Conservation (phyloP, 306 rosid species). For the Arachis stenosperma region DNA sequence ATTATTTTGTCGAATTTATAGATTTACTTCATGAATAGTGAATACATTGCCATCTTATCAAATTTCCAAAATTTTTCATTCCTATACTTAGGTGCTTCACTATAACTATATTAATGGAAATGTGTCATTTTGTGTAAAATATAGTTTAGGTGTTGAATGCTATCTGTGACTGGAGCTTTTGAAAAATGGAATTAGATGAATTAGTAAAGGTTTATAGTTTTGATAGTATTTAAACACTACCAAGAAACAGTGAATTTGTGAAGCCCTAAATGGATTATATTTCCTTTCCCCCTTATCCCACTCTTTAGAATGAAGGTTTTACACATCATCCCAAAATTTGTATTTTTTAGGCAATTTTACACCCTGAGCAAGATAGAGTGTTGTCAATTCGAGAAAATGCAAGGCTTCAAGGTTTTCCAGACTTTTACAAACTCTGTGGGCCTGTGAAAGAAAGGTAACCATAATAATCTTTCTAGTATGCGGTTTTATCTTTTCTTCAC, state of each 20-base stretch:
- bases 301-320: neutral
- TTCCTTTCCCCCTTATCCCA: neutral
- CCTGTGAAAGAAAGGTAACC: slow-evolving; percentile 72
- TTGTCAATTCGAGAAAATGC: slow-evolving; percentile 81
- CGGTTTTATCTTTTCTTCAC: too few relatives aligned
- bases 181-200: too few relatives aligned
- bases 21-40: neutral
- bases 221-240: too few relatives aligned
- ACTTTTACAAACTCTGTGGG: slow-evolving; percentile 71
- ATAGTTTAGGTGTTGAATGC: neutral
- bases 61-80: neutral
- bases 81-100: neutral
- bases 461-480: neutral
- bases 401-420: slow-evolving; percentile 97
- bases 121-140: neutral
- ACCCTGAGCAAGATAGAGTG: slow-evolving; percentile 84
- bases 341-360: slow-evolving; percentile 57
- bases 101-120: neutral
- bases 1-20: neutral
- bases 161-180: neutral
- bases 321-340: neutral
- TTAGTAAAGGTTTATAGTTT: too few relatives aligned
- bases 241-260: too few relatives aligned
- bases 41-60: neutral
- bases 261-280: too few relatives aligned